Evolutionary conservation across 495 filamentous ascomycete species (phyloP).

Genomic region (Penicillium atrosanguineum): DNA sequence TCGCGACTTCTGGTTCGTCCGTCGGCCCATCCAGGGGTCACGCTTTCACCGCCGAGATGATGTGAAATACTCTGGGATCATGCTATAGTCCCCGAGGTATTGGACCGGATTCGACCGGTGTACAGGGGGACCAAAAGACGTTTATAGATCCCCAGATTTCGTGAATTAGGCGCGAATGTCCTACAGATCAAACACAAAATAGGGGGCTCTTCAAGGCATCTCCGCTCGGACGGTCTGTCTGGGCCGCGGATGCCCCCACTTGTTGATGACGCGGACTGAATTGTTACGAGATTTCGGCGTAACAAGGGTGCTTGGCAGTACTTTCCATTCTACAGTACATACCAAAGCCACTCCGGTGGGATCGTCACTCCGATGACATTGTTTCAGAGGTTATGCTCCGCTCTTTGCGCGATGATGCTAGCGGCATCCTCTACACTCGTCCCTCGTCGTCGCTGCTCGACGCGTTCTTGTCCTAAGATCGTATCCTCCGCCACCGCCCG

Average conservation of each 20-base stretch:
- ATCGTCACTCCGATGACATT: constrained; percentile 7
- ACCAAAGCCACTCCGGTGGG: not conserved
- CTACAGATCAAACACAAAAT: not conserved
- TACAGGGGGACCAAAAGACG: not conserved
- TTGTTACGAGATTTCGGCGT: not conserved
- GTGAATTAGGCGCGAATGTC: not conserved
- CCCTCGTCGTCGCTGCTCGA: constrained; percentile 50
- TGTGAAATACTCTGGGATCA: not conserved
- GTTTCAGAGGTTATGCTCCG: constrained; percentile 17
- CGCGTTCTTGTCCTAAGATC: constrained; percentile 56
- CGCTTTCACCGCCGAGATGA: constrained; percentile 21
- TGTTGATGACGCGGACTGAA: constrained; percentile 17
- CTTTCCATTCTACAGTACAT: not conserved
- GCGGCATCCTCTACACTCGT: constrained; percentile 45
- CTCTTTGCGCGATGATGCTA: constrained; percentile 28
- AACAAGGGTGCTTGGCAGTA: constrained; percentile 7
- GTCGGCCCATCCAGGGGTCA: not conserved
- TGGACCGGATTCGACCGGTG: too few relatives aligned
- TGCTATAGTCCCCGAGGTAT: not conserved
- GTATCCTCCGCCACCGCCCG: constrained; percentile 59
- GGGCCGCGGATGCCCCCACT: constrained; percentile 2
- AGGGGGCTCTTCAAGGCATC: not conserved
- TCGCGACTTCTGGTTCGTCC: constrained; percentile 35
- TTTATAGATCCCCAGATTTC: not conserved
- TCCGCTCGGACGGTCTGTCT: constrained; percentile 4